A percentile compares a stretch with the other conserved stretches of the same genome.
Conservation (phyloP, 352 stramenopile genomes). For the Phytopythium oedochilum region DNA sequence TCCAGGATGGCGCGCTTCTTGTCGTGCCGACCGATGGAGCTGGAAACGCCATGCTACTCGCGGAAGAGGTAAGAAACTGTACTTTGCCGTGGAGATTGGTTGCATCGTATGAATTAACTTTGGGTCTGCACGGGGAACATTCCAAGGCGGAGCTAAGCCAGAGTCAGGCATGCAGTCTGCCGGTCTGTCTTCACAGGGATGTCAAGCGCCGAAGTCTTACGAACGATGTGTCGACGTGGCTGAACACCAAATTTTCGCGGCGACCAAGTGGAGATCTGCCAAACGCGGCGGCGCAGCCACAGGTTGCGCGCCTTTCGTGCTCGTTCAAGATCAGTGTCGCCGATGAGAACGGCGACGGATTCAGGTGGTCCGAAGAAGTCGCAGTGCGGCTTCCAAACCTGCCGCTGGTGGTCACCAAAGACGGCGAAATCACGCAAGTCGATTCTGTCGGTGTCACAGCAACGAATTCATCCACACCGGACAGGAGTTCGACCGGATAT, state of each 20-base stretch:
- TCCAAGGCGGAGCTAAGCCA: background rate
- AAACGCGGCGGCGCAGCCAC: slow-evolving; percentile 13
- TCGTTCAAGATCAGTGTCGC: slow-evolving; percentile 32
- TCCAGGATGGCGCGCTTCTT: background rate
- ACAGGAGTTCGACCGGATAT: slow-evolving; percentile 25
- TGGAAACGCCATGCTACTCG: background rate
- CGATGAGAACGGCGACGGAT: slow-evolving; percentile 15
- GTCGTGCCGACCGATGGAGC: slow-evolving; percentile 1
- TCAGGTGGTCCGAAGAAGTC: slow-evolving; percentile 49
- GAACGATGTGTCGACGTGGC: slow-evolving; percentile 45
- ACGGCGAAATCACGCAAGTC: slow-evolving; percentile 19
- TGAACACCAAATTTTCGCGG: slow-evolving; percentile 40
- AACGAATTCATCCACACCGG: slow-evolving; percentile 2
- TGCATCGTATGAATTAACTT: too few species aligned
- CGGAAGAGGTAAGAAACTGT: background rate
- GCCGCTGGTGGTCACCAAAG: slow-evolving; percentile 22
- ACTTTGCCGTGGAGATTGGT: background rate
- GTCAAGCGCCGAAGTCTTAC: slow-evolving; percentile 43
- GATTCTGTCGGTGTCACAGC: slow-evolving; percentile 12
- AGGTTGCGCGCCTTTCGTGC: slow-evolving; percentile 44
- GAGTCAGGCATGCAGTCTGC: slow-evolving; percentile 27
- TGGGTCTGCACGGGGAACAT: background rate
- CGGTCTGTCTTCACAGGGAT: slow-evolving; percentile 39
- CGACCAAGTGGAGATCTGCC: slow-evolving; percentile 28
- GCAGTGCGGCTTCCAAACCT: slow-evolving; percentile 31